Evolutionary conservation across 208 protist genomes (phyloP).

Genomic region (Crithidia thermophila): DNA sequence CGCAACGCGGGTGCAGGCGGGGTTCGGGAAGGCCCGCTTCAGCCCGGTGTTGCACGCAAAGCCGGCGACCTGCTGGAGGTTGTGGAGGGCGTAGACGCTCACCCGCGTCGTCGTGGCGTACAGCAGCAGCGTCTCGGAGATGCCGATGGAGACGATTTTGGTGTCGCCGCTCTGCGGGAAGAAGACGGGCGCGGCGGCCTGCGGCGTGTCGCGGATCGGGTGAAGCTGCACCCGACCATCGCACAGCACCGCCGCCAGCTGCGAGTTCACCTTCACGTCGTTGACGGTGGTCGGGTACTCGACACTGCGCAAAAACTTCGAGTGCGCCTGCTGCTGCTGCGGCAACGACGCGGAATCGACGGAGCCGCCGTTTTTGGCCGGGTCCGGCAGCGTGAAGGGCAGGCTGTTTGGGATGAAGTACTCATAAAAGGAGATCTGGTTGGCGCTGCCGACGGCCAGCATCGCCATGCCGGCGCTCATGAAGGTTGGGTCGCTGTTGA

Average conservation of each 20-base stretch:
- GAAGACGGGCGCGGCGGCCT: constrained; percentile 19
- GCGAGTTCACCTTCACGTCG: constrained; percentile 72
- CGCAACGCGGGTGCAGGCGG: constrained; percentile 90
- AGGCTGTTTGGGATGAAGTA: constrained; percentile 63
- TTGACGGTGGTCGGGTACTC: constrained; percentile 82
- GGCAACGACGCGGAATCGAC: constrained; percentile 3
- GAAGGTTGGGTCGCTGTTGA: constrained; percentile 89
- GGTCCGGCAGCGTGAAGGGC: constrained; percentile 11
- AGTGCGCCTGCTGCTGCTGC: constrained; percentile 36
- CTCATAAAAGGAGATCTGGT: constrained; percentile 89
- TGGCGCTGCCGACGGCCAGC: constrained; percentile 83
- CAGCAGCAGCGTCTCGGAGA: constrained; percentile 94
- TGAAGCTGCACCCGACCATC: constrained; percentile 89
- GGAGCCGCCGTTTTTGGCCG: not conserved
- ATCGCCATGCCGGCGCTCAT: constrained; percentile 83
- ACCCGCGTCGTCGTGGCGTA: constrained; percentile 90
- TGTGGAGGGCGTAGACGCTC: constrained; percentile 81
- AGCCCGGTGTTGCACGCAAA: constrained; percentile 69
- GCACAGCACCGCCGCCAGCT: constrained; percentile 86
- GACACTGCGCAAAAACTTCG: constrained; percentile 51
- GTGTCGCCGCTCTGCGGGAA: constrained; percentile 41
- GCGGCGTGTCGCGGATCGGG: constrained; percentile 53
- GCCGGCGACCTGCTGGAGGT: constrained; percentile 89
- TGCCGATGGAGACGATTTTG: constrained; percentile 75
- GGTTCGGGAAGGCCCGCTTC: constrained; percentile 83